Evolutionary conservation across 2,329 filamentous ascomycete species (phyloP), one percentile per base, ranked within the genome.

Genomic region (Microsporum canis): DNA sequence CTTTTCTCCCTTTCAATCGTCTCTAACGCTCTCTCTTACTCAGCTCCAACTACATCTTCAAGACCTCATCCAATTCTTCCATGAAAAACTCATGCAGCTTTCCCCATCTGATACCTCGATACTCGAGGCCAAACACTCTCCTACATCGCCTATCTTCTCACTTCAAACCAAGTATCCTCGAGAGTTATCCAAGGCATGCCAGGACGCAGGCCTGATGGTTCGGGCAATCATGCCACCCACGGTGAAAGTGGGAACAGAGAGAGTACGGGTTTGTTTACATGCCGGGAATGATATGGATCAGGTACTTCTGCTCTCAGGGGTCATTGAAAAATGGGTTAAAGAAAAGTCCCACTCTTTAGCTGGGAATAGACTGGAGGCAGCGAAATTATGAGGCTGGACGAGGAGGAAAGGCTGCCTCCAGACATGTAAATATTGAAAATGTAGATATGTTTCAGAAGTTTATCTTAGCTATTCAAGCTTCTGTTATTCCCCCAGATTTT

Each of bases 141-240:
- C 83, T 0, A 74, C 75, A 4, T 86, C 85, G 0, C 85, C 86
- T 0, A 88, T 89, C 5, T 82, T 88, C 47, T 81, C 84, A 0
- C 70, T 88, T 0, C 76, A 86, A 17, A 86, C 84, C 0, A 74
- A 77, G 0, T 71, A 80, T 0, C 84, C 86, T 0, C 78, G 84
- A 2, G 76, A 77, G 2, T 71, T 89, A 12, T 86, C 86, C 0
- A 75, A 71, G 1, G 75, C 79, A 60, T 88, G 86, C 60, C 86
- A 88, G 70, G 66, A 75, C 2, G 70, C 72, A 0, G 84, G 84
- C 0, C 84, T 83, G 60, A 75, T 85, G 49, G 82, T 88, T 0
- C 78, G 86, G 1, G 79, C 85, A 0, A 87, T 89, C 14, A 84
- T 88, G 62, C 78, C 84, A 1, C 87, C 87, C 0, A 89, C 86